These are phyloP conservation scores for Secale cereale DNA, from an alignment of 176 grass and related monocot genomes.

Conservation along the genomic window DNA sequence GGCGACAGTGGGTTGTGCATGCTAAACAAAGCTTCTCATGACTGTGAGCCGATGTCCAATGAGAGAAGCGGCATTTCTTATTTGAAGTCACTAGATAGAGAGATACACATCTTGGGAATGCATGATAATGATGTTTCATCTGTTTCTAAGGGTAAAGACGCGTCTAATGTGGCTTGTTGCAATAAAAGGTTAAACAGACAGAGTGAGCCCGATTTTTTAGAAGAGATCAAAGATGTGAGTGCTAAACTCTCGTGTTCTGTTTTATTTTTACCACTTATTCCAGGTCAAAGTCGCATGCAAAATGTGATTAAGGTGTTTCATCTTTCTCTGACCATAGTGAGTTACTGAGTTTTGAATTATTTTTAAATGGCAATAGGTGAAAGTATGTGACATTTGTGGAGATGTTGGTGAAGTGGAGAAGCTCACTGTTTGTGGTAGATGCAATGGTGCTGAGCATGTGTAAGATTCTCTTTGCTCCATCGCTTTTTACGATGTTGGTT, in stretches of 20 bases:
- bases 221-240: constrained; percentile 10
- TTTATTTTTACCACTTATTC: background rate
- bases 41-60: background rate
- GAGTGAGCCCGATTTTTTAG: background rate
- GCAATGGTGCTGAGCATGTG: constrained; percentile 91
- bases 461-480: constrained; percentile 42
- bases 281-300: background rate
- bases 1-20: constrained; percentile 17
- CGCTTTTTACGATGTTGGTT: background rate
- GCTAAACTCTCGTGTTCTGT: background rate
- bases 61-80: background rate
- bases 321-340: background rate
- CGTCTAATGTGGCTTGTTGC: constrained; percentile 24
- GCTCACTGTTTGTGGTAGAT: constrained; percentile 84
- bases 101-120: background rate
- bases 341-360: constrained; percentile 26
- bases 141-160: constrained; percentile 21
- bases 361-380: constrained; percentile 56
- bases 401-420: constrained; percentile 83
- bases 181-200: constrained; percentile 30
- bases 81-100: background rate
- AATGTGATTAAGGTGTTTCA: background rate
- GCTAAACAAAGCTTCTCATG: constrained; percentile 12
- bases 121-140: constrained; percentile 27
- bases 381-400: constrained; percentile 96